Percentiles rank a stretch among this genome's conserved stretches.
These are phyloP conservation scores for Elongisporangium senticosum DNA, from an alignment of 352 stramenopile species.

Conservation along the genomic window DNA sequence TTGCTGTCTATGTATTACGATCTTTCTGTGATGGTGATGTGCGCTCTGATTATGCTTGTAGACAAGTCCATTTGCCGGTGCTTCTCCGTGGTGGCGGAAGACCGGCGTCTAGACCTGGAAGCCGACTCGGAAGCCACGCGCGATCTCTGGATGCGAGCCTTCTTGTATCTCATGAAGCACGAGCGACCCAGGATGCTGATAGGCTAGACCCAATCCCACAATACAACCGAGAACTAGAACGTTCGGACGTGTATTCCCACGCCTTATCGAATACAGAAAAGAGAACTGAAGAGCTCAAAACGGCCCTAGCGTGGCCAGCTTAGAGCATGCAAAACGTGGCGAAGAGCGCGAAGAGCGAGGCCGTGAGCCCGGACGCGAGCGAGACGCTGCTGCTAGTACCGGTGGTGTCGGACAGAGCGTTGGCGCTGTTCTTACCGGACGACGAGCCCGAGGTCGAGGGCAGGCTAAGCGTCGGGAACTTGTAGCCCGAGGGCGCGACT, in stretches of 20 bases:
- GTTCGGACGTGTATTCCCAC: background rate
- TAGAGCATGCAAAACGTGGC: background rate
- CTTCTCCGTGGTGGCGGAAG: slow-evolving; percentile 62
- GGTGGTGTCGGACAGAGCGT: background rate
- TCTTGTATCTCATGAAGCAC: slow-evolving; percentile 38
- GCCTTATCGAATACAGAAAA: background rate
- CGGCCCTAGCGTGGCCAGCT: too few relatives aligned
- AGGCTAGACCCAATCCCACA: background rate
- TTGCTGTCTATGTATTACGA: background rate
- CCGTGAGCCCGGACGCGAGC: background rate
- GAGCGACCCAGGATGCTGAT: background rate
- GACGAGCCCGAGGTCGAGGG: slow-evolving; percentile 14
- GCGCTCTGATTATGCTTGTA: slow-evolving; percentile 16
- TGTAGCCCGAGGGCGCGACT: slow-evolving; percentile 26
- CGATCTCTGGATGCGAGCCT: slow-evolving; percentile 55
- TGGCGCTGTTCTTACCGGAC: slow-evolving; percentile 4
- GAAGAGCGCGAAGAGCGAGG: background rate
- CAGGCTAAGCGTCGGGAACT: slow-evolving; percentile 38
- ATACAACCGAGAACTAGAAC: background rate
- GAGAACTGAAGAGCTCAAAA: background rate
- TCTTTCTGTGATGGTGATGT: slow-evolving; percentile 4
- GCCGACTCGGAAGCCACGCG: slow-evolving; percentile 60
- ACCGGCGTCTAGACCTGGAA: slow-evolving; percentile 61
- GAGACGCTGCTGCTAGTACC: background rate
- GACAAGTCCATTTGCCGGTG: slow-evolving; percentile 61